Evolutionary conservation across 2,329 filamentous ascomycete species (phyloP).

Genomic region (Thelonectria rubi): DNA sequence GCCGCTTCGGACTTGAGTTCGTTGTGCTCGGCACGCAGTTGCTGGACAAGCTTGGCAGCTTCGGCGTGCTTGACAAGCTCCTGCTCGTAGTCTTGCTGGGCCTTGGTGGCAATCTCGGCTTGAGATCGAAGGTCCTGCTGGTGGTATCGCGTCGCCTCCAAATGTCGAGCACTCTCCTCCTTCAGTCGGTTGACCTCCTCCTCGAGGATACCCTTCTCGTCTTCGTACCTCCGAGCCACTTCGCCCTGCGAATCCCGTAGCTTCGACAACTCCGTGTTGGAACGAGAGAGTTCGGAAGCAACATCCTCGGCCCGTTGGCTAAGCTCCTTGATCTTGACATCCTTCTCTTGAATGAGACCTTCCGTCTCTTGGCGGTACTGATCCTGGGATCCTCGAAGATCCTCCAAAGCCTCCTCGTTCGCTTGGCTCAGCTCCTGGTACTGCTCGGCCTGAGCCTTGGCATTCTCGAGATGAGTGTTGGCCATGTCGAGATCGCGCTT

Average conservation of each 20-base stretch:
- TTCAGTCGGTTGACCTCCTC: conserved; percentile 82
- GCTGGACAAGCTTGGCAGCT: conserved; percentile 85
- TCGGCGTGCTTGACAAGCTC: conserved; percentile 96
- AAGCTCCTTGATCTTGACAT: conserved; percentile 80
- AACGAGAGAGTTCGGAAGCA: conserved; percentile 79
- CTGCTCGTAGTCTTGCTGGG: conserved; percentile 94
- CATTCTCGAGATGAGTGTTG: conserved; percentile 80
- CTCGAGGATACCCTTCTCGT: conserved; percentile 83
- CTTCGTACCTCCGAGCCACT: conserved; percentile 73
- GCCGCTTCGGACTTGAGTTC: conserved; percentile 82
- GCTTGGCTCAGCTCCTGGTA: conserved; percentile 89
- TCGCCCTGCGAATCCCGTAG: conserved; percentile 85
- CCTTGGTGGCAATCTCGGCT: conserved; percentile 90
- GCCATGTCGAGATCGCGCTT: conserved; percentile 87
- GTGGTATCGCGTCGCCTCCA: conserved; percentile 82
- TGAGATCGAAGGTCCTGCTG: conserved; percentile 93
- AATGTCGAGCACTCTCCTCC: conserved; percentile 82
- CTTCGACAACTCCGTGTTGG: conserved; percentile 82
- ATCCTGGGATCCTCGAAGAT: conserved; percentile 81
- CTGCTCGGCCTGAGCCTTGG: conserved; percentile 82
- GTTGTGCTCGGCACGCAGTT: conserved; percentile 81
- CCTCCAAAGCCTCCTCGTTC: conserved; percentile 86
- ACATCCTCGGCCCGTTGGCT: conserved; percentile 86
- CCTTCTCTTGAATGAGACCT: conserved; percentile 76
- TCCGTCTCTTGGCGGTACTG: conserved; percentile 91